Evolutionary conservation across 2,329 filamentous ascomycete species (phyloP), one percentile per base, ranked within the genome.

Genomic region (Bimuria novae-zelandiae): DNA sequence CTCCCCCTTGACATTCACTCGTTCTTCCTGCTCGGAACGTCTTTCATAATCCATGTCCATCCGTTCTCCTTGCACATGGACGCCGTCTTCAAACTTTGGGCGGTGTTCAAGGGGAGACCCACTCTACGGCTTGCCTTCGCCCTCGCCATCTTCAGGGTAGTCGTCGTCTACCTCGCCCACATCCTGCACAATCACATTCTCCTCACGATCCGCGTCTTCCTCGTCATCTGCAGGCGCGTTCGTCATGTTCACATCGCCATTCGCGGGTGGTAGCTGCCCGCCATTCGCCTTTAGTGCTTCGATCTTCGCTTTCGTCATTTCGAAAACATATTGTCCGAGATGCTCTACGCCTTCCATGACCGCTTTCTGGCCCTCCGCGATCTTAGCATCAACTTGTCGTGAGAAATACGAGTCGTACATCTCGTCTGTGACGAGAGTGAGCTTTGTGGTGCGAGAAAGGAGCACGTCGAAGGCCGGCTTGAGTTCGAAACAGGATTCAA

Each of bases 321-420:
- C 90, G 71, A 85, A 96, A 19, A 99, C 93, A 73, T 97, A 99
- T 75, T 96, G 89, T 0, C 94, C 94, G 30, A 99, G 75, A 77
- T 99, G 94, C 77, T 99, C 93, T 1, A 97, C 87, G 29, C 89
- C 85, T 64, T 93, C 89, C 90, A 99, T 97, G 17, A 85, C 80
- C 1, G 86, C 87, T 19, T 75, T 75, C 43, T 76, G 79, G 1
- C 77, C 69, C n/a, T 75, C 76, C 36, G 74, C 77, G 6, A 77
- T 67, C 6, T 80, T 77, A 16, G 79, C 80, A 7, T 79, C 77
- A 16, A 71, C 47, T 4, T 69, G 67, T 39, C 90, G 80, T 49
- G 81, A 73, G 0, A 90, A 32, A 11, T 29, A 21, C n/a, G 40
- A 89, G 14, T 60, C 62, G 80, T 86, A 96, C 78, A 97, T 84